Evolutionary conservation across 1,284 basidiomycete genomes (phyloP), one percentile per base, ranked within the genome.

Genomic region (Exsudoporus floridanus): DNA sequence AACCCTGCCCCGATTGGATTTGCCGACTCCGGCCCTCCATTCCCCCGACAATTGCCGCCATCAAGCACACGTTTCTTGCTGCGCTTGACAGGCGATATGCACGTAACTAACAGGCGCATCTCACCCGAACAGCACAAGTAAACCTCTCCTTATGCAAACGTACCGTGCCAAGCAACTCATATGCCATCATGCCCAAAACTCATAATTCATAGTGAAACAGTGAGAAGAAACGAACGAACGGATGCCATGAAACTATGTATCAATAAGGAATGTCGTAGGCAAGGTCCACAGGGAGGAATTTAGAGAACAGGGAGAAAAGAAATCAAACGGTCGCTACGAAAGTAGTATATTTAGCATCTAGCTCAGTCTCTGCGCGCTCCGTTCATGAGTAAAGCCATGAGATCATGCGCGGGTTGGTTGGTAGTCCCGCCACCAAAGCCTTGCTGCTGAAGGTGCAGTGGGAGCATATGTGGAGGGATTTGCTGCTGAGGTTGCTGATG

Each of bases 341-440:
- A 37, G 47, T 55, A 64, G 46, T 49, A 60, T 63, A 52, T 56
- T 56, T 49, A 56, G 48, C 44, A 42, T 53, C 49, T 45, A 57
- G 40, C 52, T 79, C 73, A 88, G 58, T 88, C 86, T 69, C 86
- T 75, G 70, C 74, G 77, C 55, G 72, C 64, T 48, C 84, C 84
- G 50, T 84, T 84, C 87, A 90, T 86, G 58, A 90, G 77, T 55
- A 90, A 76, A 38, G 88, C 83, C 83, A 90, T 90, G 58, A 90
- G 70, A 64, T 90, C 88, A 56, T 84, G 84, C 38, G 81, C 72
- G 31, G 81, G 79, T 61, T 83, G 84, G 54, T 74, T 78, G 65
- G 72, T 77, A 16, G 74, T 70, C 30, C 73, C 63, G 36, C 73
- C 60, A 30, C 75, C 70, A 27, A 77, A 65, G 55, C 76, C 72